Evolutionary conservation across 768 basidiomycete species (phyloP), one percentile per base, ranked within the genome.

Genomic region (Tylopilus balloui): DNA sequence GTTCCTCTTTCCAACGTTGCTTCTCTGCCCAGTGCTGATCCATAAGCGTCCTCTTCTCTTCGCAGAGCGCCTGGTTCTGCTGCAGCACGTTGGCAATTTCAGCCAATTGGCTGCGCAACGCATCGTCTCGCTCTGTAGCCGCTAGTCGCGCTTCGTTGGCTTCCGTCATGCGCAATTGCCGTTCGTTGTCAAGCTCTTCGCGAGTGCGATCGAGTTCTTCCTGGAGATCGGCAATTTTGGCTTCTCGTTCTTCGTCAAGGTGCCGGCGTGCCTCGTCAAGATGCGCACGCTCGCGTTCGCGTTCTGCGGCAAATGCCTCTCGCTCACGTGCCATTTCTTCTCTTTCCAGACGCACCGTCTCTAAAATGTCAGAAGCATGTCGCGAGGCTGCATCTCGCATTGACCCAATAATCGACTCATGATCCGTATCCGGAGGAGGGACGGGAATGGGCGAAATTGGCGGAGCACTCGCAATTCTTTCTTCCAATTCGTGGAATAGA

Each of bases 21-120:
- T 89, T 89, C 53, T 81, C 80, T 8, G 70, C 72, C 73, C 78
- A 87, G 28, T 83, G 77, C 34, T 78, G 69, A 14, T 90, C 84
- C 70, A 76, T 73, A 15, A 78, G 48, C 12, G 75, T 73, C 49
- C 73, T 82, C 71, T 89, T 86, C 55, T 73, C 69, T 25, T 79
- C 77, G 29, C 77, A 75, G 42, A 77, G 73, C 28, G 81, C 77
- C 2, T 78, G 72, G 48, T 88, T 84, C 49, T 84, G 81, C 48
- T 86, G 80, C 13, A 91, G 72, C 45, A 88, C 62, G 53, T 84
- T 83, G 1, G 88, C 84, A 54, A 92, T 78, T 51, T 91, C 88
- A 5, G 63, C 69, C 13, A 92, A 65, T 55, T 89, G 87, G 32
- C 64, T 71, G 28, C 79, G 73, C 36, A 87, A 63, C 8, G 69